These are phyloP conservation scores for Rubroboletus pulcherrimus DNA, from an alignment of 768 basidiomycete species.

Conservation along the genomic window DNA sequence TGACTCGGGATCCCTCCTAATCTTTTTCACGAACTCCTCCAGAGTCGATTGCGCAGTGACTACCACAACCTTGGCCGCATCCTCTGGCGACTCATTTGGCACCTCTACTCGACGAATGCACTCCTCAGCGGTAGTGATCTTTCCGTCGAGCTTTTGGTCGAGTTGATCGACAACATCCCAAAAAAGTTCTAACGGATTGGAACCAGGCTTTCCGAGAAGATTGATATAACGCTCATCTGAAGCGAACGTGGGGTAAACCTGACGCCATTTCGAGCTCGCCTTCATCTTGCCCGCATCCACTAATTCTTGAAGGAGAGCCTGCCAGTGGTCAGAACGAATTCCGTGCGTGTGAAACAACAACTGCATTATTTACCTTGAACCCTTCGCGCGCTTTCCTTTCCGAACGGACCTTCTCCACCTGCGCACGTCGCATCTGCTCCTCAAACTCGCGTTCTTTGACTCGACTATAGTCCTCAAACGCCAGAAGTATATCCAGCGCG, in stretches of 20 bases:
- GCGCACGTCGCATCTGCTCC: conserved; percentile 72
- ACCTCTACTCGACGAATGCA: conserved; percentile 46
- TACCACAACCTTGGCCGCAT: conserved; percentile 34
- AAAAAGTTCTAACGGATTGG: conserved; percentile 92
- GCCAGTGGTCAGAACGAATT: neutral
- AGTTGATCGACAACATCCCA: conserved; percentile 90
- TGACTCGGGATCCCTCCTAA: conserved; percentile 56
- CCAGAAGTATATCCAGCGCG: conserved; percentile 84
- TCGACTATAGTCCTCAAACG: conserved; percentile 92
- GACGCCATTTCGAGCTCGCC: conserved; percentile 88
- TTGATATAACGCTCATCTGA: conserved; percentile 80
- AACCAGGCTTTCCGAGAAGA: conserved; percentile 90
- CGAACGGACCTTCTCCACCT: conserved; percentile 78
- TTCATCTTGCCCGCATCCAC: conserved; percentile 62
- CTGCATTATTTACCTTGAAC: conserved; percentile 60
- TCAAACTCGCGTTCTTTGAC: conserved; percentile 90
- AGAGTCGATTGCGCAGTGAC: conserved; percentile 58
- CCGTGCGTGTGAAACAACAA: neutral
- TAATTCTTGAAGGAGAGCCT: conserved; percentile 75
- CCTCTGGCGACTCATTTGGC: conserved; percentile 30
- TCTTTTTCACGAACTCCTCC: conserved; percentile 55
- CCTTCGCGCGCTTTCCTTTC: conserved; percentile 90
- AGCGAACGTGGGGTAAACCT: conserved; percentile 72
- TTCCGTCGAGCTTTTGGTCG: conserved; percentile 80
- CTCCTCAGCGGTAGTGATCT: conserved; percentile 64